phyloP scores from a whole-genome alignment of 352 stramenopile species.

The Pythium monospermum region DNA sequence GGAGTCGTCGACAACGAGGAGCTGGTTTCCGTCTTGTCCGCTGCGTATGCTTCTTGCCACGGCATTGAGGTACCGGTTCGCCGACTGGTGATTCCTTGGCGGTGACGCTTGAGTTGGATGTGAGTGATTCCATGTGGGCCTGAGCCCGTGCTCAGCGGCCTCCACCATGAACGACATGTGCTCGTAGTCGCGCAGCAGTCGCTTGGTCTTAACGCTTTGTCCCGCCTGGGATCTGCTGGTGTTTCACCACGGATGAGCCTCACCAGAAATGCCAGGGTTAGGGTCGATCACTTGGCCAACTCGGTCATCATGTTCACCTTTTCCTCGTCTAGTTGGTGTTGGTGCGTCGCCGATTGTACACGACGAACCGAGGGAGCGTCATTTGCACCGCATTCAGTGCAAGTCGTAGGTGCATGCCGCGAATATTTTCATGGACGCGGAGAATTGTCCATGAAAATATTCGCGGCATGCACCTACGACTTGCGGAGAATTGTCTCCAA shows the following conservation, averaged over 20 bases:
- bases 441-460: background rate
- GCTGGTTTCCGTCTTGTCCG: slow-evolving; percentile 13
- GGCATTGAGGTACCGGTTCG: background rate
- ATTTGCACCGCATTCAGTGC: background rate
- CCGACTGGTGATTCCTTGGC: slow-evolving; percentile 6
- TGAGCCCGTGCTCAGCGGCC: background rate
- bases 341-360: background rate
- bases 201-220: slow-evolving; percentile 6
- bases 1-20: slow-evolving; percentile 3
- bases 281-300: background rate
- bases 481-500: background rate
- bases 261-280: background rate
- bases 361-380: background rate
- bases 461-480: background rate
- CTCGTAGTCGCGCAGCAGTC: slow-evolving; percentile 3
- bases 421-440: background rate
- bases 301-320: background rate
- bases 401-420: background rate
- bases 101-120: background rate
- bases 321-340: background rate
- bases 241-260: slow-evolving; percentile 4
- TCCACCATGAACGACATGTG: slow-evolving; percentile 1
- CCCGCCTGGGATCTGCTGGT: background rate
- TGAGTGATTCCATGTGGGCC: background rate
- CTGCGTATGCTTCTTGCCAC: slow-evolving; percentile 3